Base-by-base conservation (phyloP, 2,329 filamentous ascomycete species). In the Talaromyces atroroseus region DNA sequence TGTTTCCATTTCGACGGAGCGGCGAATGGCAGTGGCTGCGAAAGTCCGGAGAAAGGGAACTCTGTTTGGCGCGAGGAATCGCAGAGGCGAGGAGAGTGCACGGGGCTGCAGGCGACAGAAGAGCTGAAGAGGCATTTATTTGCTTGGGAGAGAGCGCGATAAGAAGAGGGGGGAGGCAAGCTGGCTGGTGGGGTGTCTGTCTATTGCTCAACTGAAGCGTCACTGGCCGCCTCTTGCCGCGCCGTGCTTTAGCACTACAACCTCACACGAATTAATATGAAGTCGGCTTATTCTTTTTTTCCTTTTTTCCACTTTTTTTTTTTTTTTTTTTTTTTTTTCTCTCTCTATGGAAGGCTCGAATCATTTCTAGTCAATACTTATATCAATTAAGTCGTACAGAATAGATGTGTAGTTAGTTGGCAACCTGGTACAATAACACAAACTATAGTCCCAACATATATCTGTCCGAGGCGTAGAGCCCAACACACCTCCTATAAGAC, bases 1-100 rank as follows among this genome's bases (percentile, higher is more conserved):
- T 53, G 82, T 84, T 68, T 84, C 88, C 89, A 94, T 95, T 34
- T 85, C 80, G 72, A 76, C 57, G 45, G 68, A 61, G 60, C 65
- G 71, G 58, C 71, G 65, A 44, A 66, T 63, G 46, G 65, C 61
- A 46, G 70, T 71, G 61, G 63, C 64, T 26, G 73, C 75, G 61
- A 76, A 76, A 44, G 68, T 67, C 59, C 71, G 46, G 26, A 14
- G 14, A 14, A 54, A 21, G 32, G 57, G 21, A 56, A 29, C 20
- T 42, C 20, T 68, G 34, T 68, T 59, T 18, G 65, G 66, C 58
- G 52, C 45, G 38, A 62, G 52, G 52, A 65, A 65, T 64, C 65
- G 66, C 54, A 71, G 60, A 47, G 62, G 18, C 23, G 55, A 44
- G 23, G 29, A 48, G 12, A 48, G 51, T 54, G 66, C 62, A 60